These are phyloP conservation scores for Gilbertella persicaria DNA, from an alignment of 371 early-diverging fungal genomes.

Conservation along the genomic window DNA sequence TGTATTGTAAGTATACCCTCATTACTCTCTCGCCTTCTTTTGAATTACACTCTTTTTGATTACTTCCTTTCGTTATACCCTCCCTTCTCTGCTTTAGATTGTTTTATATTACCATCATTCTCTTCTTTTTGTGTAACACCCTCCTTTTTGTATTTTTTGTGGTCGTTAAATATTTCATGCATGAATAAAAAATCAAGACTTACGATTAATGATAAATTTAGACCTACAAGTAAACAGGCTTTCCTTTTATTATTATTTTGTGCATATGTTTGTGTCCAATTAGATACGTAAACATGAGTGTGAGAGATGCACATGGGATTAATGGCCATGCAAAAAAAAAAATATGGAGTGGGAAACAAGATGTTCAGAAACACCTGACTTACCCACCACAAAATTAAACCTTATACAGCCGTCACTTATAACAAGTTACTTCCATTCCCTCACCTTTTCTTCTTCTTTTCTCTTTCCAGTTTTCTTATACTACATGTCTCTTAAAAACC, in stretches of 20 bases:
- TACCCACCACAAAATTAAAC: slow-evolving; percentile 5
- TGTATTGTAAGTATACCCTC: slow-evolving; percentile 1
- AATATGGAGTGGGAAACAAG: slow-evolving; percentile 13
- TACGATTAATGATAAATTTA: too few relatives aligned
- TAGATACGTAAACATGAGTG: slow-evolving; percentile 4
- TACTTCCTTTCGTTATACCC: background rate
- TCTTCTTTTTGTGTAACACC: slow-evolving; percentile 13
- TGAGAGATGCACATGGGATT: slow-evolving; percentile 30
- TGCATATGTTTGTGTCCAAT: background rate
- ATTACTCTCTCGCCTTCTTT: slow-evolving; percentile 4
- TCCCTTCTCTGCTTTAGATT: too few relatives aligned
- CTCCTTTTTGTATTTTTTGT: slow-evolving; percentile 4
- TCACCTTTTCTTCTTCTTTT: slow-evolving; percentile 5
- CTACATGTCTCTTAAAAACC: slow-evolving; percentile 47
- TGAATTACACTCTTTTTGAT: background rate
- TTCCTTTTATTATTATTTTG: background rate
- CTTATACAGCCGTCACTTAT: slow-evolving; percentile 2
- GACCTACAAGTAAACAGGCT: background rate
- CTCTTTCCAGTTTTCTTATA: slow-evolving; percentile 5
- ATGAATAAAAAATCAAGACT: background rate
- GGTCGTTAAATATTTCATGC: slow-evolving; percentile 1
- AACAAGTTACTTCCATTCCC: slow-evolving; percentile 1
- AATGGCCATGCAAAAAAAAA: background rate
- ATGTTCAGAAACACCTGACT: slow-evolving; percentile 14
- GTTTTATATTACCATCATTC: slow-evolving; percentile 15